Evolutionary conservation across 2,329 filamentous ascomycete genomes (phyloP).

Genomic region (Septoria linicola): DNA sequence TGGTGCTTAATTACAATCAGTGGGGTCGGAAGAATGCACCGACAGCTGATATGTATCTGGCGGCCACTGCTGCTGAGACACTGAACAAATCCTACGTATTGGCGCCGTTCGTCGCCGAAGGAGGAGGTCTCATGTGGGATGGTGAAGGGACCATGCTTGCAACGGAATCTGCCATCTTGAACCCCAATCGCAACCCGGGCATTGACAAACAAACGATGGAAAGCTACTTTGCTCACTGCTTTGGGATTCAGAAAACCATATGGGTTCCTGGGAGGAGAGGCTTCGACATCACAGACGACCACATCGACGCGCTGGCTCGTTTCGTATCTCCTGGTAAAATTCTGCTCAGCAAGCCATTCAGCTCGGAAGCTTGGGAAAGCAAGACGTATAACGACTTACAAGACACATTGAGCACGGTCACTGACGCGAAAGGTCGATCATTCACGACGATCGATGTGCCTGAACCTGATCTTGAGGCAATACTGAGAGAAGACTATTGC

Average conservation of each 20-base stretch:
- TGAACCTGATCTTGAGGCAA: slow-evolving; percentile 9
- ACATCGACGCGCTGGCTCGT: slow-evolving; percentile 24
- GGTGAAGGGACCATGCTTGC: slow-evolving; percentile 25
- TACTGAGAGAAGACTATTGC: slow-evolving; percentile 16
- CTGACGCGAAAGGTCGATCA: slow-evolving; percentile 16
- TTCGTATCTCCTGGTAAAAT: slow-evolving; percentile 17
- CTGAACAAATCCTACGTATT: slow-evolving; percentile 6
- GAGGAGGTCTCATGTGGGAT: slow-evolving; percentile 22
- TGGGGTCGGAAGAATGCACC: slow-evolving; percentile 22
- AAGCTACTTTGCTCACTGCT: slow-evolving; percentile 7
- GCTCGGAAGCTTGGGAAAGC: background rate
- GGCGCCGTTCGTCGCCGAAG: slow-evolving; percentile 20
- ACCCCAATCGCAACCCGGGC: slow-evolving; percentile 24
- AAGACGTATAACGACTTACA: slow-evolving; percentile 7
- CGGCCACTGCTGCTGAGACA: slow-evolving; percentile 16
- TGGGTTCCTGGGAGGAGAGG: slow-evolving; percentile 22
- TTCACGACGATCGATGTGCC: slow-evolving; percentile 19
- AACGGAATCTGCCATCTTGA: slow-evolving; percentile 24
- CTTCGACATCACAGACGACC: slow-evolving; percentile 23
- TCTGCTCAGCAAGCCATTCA: slow-evolving; percentile 16
- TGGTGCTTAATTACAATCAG: slow-evolving; percentile 24
- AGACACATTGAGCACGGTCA: slow-evolving; percentile 4
- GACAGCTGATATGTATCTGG: slow-evolving; percentile 17
- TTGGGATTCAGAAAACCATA: slow-evolving; percentile 24
- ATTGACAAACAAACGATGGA: slow-evolving; percentile 19